phyloP scores from a whole-genome alignment of 2,329 filamentous ascomycete genomes.

The Neofusicoccum umdonicola region DNA sequence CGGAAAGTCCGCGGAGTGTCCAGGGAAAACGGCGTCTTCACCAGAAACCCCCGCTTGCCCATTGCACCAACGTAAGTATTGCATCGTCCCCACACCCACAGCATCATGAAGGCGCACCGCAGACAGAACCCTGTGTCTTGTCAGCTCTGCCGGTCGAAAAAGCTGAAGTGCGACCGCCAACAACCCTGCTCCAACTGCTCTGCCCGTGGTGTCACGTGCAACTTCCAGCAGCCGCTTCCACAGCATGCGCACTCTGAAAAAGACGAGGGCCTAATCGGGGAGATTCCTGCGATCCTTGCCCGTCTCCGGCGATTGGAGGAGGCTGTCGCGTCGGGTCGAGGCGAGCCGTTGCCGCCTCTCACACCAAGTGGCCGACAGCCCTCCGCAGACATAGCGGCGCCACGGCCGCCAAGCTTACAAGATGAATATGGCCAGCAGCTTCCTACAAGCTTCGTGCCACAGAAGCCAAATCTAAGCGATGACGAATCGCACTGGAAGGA shows the following conservation, averaged over 20 bases:
- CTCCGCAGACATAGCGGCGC: too few species aligned
- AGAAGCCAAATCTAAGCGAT: too few species aligned
- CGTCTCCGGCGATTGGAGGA: background rate
- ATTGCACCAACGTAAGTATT: too few species aligned
- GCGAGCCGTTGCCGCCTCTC: background rate
- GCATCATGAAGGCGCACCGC: background rate
- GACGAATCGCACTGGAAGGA: too few species aligned
- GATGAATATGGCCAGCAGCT: too few species aligned
- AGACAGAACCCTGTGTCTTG: constrained; percentile 12
- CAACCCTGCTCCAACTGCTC: constrained; percentile 9
- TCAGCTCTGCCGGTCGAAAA: constrained; percentile 12
- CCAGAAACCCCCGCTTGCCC: too few species aligned
- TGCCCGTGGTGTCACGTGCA: background rate
- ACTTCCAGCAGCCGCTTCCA: background rate
- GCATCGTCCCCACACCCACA: too few species aligned
- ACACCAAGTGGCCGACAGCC: background rate
- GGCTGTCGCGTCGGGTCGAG: background rate
- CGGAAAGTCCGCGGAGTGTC: too few species aligned
- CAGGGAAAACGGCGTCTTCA: too few species aligned
- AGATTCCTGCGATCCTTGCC: background rate
- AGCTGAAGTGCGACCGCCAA: constrained; percentile 4
- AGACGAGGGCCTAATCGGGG: background rate
- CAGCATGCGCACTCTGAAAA: background rate
- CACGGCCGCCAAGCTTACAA: too few species aligned
- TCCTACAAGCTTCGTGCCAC: too few species aligned